A percentile compares a stretch with the other conserved stretches of the same genome.
These are phyloP conservation scores for Boechera stricta DNA, from an alignment of 345 rosid genomes.

Conservation along the genomic window DNA sequence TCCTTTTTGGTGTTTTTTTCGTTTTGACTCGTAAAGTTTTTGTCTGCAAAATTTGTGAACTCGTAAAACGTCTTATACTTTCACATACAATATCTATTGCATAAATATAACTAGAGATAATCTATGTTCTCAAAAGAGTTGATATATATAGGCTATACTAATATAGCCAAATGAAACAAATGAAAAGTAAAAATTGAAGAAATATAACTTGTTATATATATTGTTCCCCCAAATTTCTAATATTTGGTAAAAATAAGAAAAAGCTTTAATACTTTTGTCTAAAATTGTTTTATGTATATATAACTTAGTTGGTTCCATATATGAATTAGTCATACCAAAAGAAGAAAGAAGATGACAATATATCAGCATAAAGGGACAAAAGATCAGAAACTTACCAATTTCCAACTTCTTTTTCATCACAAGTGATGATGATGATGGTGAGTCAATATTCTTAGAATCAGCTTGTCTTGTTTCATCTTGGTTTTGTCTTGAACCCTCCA, in stretches of 20 bases:
- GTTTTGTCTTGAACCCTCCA: conserved; percentile 16
- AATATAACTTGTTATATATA: background rate
- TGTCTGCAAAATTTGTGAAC: conserved; percentile 22
- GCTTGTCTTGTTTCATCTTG: conserved; percentile 23
- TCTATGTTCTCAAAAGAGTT: background rate
- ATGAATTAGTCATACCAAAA: conserved; percentile 21
- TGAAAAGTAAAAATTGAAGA: background rate
- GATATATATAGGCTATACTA: background rate
- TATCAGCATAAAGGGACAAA: background rate
- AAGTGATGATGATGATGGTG: conserved; percentile 20
- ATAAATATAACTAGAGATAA: background rate
- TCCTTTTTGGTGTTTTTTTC: conserved; percentile 20
- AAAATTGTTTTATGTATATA: background rate
- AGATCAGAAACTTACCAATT: conserved; percentile 31
- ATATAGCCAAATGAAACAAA: background rate
- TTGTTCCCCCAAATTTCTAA: background rate
- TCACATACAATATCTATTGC: background rate
- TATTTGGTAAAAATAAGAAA: background rate
- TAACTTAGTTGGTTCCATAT: background rate
- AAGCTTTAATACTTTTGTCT: background rate
- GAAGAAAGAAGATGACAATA: too few species aligned
- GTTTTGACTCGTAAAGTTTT: background rate
- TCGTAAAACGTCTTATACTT: background rate
- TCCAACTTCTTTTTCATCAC: conserved; percentile 15
- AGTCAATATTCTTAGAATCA: conserved; percentile 19